Evolutionary conservation across 1,284 basidiomycete species (phyloP), one percentile per base, ranked within the genome.

Genomic region (Moesziomyces aphidis): DNA sequence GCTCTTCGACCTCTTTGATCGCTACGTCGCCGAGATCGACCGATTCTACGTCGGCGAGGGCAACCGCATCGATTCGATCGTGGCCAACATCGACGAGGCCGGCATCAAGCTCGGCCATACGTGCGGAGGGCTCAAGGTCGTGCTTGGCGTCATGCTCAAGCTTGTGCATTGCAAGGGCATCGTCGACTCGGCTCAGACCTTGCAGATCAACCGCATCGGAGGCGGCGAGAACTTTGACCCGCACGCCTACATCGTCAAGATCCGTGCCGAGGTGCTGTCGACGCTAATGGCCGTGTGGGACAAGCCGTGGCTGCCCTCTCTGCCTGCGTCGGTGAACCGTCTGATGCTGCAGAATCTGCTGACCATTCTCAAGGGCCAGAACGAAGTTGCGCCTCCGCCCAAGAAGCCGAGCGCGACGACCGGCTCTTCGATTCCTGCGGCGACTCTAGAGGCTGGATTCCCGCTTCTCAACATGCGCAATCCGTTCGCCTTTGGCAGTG

Each of bases 141-240:
- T 91, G 0, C 87, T 97, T 24, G 89, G 92, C 71, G 87, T 97
- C 39, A 86, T 98, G 34, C 88, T 90, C 61, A 90, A 91, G 9
- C 87, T 98, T 50, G 89, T 93, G 28, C 91, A 91, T 1, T 89
- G 92, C 34, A 92, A 92, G 76, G 89, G 92, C 15, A 87, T 97
- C 24, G 88, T 94, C 61, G 95, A 97, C 66, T 93, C 93, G 13
- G 88, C 90, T 1, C 95, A 98, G 84, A 96, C 94, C 0, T 84
- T 88, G 3, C 86, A 92, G 22, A 88, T 93, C 22, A 55, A 62
- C 43, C 61, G 70, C 22, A 62, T 73, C 5, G 69, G 61, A 22
- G 59, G 70, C 28, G 56, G 54, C 11, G 76, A 73, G 22, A 64
- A 63, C 83, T 97, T 96, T 76, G 91, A 95, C 78, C 89, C 93